A percentile compares a stretch with the other conserved stretches of the same genome.
phyloP scores from a whole-genome alignment of 352 stramenopile genomes.

The Pythium apleroticum region DNA sequence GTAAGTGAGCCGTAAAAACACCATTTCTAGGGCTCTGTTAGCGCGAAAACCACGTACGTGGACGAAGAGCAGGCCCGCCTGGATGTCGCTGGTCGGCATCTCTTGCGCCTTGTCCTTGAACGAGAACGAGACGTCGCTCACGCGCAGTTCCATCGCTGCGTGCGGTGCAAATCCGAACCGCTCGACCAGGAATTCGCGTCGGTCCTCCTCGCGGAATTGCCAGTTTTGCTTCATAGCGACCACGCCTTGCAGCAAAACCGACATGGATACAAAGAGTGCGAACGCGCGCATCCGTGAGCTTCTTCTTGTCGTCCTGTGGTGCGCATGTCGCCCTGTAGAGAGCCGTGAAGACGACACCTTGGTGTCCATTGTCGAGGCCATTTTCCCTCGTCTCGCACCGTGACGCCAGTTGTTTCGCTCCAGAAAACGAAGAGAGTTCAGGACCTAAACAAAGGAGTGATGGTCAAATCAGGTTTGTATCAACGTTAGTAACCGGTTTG shows the following conservation, averaged over 20 bases:
- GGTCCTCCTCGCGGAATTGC: conserved; percentile 64
- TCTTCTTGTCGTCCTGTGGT: background rate
- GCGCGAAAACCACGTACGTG: conserved; percentile 38
- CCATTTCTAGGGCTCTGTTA: background rate
- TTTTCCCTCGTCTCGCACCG: background rate
- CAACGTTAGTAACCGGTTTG: background rate
- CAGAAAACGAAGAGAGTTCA: conserved; percentile 2
- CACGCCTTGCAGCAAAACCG: conserved; percentile 13
- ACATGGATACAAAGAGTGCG: conserved; percentile 13
- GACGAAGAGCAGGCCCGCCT: conserved; percentile 60
- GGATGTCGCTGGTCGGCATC: conserved; percentile 23
- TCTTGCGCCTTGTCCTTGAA: conserved; percentile 10
- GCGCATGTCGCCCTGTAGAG: background rate
- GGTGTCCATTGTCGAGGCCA: background rate
- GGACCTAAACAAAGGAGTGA: background rate
- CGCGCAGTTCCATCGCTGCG: conserved; percentile 70
- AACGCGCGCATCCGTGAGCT: conserved; percentile 1
- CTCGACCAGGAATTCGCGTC: conserved; percentile 86
- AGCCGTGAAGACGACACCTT: background rate
- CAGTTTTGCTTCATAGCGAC: conserved; percentile 78
- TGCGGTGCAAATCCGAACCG: conserved; percentile 82
- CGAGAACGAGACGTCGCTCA: conserved; percentile 49
- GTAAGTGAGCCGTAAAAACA: background rate
- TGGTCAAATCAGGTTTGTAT: conserved; percentile 3
- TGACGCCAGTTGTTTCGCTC: conserved; percentile 1